Base-by-base conservation (phyloP, 192 early-diverging fungal genomes). In the Coemansia sp. region DNA sequence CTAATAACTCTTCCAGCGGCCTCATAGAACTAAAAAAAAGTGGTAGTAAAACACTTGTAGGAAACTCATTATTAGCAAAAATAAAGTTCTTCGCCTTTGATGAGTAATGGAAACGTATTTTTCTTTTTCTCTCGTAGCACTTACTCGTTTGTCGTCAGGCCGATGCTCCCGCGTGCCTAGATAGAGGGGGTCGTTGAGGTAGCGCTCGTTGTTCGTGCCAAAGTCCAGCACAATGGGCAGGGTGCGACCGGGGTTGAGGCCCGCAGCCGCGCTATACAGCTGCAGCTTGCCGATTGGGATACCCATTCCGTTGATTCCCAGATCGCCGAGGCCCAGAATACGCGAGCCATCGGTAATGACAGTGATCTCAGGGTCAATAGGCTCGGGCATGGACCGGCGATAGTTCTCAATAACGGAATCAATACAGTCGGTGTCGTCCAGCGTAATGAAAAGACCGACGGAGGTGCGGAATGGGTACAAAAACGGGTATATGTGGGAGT, bases 221-320 rank as follows among this genome's bases (percentile, higher is more conserved):
- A 94, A 79, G 65, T 98, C 95, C 21, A 98, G 72, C 21, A 88
- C 88, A 69, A 98, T 93, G n/a, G 95, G 95, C 14, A 98, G 82
- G 13, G 93, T 93, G 29, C 87, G 85, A 54, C 88, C 68, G 34
- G 93, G 95, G 65, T 94, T 87, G 54, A 98, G 87, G 19, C 94
- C 94, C 19, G 89, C 90, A 51, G 87, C 91, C 14, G 89, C 90
- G 9, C 90, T 88, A 54, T 95, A 96, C 13, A 97, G 85, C 62
- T 93, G 93, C 5, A 97, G 89, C 72, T 96, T 97, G 62, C 93
- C 94, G 35, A 95, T 90, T n/a, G 93, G 91, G 67, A 97, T 97
- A 19, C 92, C 93, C 89, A 95, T 93, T 13, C 95, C 95, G 66
- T 93, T 93, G 33, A 96, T 87, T 63, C 95, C 95, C 33, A 94